Conservation (phyloP, 2,329 filamentous ascomycete genomes). For the Alternaria brassicae region DNA sequence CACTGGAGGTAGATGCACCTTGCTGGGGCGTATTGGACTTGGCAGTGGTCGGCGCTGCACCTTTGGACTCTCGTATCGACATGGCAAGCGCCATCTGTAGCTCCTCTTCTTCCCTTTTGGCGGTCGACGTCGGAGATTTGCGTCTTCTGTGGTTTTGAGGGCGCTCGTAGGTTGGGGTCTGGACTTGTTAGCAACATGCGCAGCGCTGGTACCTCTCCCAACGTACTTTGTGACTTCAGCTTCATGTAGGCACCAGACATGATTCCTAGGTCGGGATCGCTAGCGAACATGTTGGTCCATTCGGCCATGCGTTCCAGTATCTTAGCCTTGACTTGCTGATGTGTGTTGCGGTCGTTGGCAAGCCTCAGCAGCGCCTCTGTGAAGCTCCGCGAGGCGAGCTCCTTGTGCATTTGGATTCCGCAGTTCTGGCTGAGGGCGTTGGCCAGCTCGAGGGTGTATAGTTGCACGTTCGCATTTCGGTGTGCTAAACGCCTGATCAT, state of each 20-base stretch:
- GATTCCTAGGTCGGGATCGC: conserved; percentile 89
- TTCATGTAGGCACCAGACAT: conserved; percentile 96
- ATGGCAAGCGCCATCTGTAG: conserved; percentile 93
- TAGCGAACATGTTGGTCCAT: conserved; percentile 93
- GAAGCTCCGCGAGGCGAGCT: conserved; percentile 88
- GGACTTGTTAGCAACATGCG: conserved; percentile 36
- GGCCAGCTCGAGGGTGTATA: conserved; percentile 89
- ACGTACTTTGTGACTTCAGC: conserved; percentile 72
- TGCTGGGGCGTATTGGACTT: conserved; percentile 52
- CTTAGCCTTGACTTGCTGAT: conserved; percentile 95
- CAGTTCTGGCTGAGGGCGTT: conserved; percentile 94
- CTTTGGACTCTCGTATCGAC: conserved; percentile 84
- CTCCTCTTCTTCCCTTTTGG: conserved; percentile 96
- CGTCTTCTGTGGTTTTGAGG: conserved; percentile 91
- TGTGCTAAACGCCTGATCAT: conserved; percentile 92
- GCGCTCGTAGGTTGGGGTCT: conserved; percentile 89
- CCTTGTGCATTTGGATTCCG: conserved; percentile 83
- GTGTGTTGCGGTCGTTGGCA: conserved; percentile 92
- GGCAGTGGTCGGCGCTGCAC: conserved; percentile 50
- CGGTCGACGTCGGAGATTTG: conserved; percentile 88
- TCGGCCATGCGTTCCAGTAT: conserved; percentile 96
- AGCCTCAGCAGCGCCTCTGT: conserved; percentile 92
- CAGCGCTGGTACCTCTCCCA: not conserved
- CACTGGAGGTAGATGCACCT: conserved; percentile 30
- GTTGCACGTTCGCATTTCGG: conserved; percentile 93